Evolutionary conservation across 768 basidiomycete genomes (phyloP).

Genomic region (Mycena indigotica): DNA sequence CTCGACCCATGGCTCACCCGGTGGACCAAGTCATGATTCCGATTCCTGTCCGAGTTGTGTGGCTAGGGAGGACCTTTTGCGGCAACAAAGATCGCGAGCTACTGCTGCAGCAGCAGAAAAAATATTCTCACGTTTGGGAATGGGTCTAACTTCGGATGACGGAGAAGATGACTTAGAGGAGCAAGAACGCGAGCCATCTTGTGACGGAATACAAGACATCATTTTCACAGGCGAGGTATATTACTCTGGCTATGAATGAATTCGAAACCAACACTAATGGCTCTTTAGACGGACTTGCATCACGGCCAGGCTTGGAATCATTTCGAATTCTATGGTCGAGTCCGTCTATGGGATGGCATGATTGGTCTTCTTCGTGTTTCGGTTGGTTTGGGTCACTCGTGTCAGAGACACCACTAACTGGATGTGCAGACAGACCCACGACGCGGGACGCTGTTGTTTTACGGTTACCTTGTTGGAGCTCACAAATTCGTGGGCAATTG

Average conservation of each 20-base stretch:
- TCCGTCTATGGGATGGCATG: conserved; percentile 62
- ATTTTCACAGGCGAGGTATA: conserved; percentile 61
- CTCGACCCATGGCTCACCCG: conserved; percentile 37
- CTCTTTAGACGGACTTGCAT: conserved; percentile 46
- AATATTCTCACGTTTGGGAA: conserved; percentile 13
- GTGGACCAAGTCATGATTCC: conserved; percentile 43
- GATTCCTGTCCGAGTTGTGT: conserved; percentile 33
- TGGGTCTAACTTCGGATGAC: conserved; percentile 21
- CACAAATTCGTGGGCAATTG: conserved; percentile 74
- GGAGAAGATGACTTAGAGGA: conserved; percentile 24
- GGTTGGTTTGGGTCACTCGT: conserved; percentile 26
- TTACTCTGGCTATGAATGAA: too few species aligned
- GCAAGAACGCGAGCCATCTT: conserved; percentile 29
- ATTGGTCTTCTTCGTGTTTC: conserved; percentile 52
- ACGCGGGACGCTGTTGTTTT: conserved; percentile 52
- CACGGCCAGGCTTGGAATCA: conserved; percentile 52
- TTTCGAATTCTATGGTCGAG: conserved; percentile 53
- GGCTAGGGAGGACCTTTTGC: conserved; percentile 22
- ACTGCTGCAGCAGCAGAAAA: conserved; percentile 3
- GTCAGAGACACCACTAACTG: conserved; percentile 4
- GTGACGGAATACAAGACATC: conserved; percentile 61
- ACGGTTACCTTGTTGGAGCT: conserved; percentile 69
- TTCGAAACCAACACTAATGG: too few species aligned
- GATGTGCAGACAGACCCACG: conserved; percentile 20
- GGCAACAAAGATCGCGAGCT: conserved; percentile 5